Evolutionary conservation across 495 filamentous ascomycete species (phyloP), one percentile per base, ranked within the genome.

Genomic region (Penicillium steckii): DNA sequence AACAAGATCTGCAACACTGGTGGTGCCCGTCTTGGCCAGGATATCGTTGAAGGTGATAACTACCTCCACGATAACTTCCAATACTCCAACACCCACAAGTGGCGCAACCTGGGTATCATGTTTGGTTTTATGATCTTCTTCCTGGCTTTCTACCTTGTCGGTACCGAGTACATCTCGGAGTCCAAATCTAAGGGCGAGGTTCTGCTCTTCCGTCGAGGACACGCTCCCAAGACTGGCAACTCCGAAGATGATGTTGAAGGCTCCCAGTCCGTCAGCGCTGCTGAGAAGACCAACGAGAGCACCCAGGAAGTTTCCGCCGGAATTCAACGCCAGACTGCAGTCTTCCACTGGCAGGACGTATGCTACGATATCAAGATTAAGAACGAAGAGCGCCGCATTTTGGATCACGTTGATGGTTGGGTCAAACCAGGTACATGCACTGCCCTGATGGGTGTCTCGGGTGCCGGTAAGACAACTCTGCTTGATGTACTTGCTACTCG

Each of bases 331-430:
- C 72, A 77, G 52, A 71, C 68, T 12, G 85, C 86, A 44, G 82
- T 93, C 45, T 84, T 93, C 63, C 89, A 88, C n/a, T 93, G 86
- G 87, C 81, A 90, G 61, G 79, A 87, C 54, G 81, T 95, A 22
- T 84, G 80, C 62, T 93, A 91, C 61, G 81, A 81, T 13, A 85
- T 90, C 42, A 81, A 82, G 21, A 80, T 81, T 64, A 78, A 86
- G 57, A 76, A 70, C 21, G 80, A 82, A 24, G 70, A 81, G 26
- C 76, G 81, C 24, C 76, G 76, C 23, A 74, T 90, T 40, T 70
- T 90, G 1, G 73, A 85, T 27, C 72, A 85, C 56, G 81, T 89
- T 9, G 76, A 41, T 23, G 38, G 38, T 23, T 41, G 38, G 38
- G 38, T 41, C 9, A 41, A 41, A 81, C 86, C 86, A 8, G 85